Conservation (phyloP, 2,329 filamentous ascomycete species). For the Sarocladium oryzae region DNA sequence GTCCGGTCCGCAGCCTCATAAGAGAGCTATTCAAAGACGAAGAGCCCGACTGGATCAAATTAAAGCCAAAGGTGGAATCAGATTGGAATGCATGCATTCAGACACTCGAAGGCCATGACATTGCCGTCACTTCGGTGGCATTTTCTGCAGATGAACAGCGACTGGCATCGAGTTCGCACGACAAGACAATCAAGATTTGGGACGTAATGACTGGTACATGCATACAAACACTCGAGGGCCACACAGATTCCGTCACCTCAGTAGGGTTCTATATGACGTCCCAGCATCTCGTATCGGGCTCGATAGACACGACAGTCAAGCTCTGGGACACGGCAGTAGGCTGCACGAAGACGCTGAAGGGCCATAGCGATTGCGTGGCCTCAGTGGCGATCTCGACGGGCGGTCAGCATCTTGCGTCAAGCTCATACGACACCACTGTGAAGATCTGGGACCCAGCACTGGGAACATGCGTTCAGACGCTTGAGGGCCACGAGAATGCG, state of each 20-base stretch:
- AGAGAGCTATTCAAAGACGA: conserved; percentile 1
- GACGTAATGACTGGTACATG: conserved; percentile 6
- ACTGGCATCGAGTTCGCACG: background rate
- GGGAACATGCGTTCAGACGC: background rate
- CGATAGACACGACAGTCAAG: background rate
- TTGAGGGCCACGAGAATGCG: background rate
- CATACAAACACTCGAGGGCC: conserved; percentile 10
- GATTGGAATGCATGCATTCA: conserved; percentile 8
- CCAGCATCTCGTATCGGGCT: background rate
- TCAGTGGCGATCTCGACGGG: conserved; percentile 9
- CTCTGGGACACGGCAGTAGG: background rate
- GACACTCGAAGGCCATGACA: conserved; percentile 9
- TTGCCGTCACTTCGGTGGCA: conserved; percentile 5
- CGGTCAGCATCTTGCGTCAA: conserved; percentile 3
- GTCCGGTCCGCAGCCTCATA: conserved; percentile 2
- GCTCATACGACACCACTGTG: conserved; percentile 5
- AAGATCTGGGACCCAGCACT: conserved; percentile 8
- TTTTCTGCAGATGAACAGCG: conserved; percentile 4
- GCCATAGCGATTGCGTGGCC: background rate
- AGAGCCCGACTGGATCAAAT: background rate
- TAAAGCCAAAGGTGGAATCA: background rate
- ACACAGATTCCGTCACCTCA: background rate
- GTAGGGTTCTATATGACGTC: background rate
- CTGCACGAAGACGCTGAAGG: background rate
- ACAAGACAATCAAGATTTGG: conserved; percentile 1